Conservation (phyloP, 2,329 filamentous ascomycete genomes). For the Rhynchosporium secalis region DNA sequence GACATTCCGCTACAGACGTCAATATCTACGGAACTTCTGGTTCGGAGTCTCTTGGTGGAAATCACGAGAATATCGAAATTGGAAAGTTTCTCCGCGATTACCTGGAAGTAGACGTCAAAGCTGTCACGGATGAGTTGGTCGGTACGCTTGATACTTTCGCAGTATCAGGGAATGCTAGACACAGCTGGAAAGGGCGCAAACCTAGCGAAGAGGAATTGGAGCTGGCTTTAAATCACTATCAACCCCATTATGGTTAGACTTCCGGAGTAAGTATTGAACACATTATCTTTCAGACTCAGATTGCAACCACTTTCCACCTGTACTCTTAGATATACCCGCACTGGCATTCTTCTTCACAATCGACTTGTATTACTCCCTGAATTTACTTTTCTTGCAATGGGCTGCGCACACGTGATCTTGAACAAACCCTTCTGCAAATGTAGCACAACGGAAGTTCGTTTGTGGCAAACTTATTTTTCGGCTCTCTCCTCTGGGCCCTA, state of each 20-base stretch:
- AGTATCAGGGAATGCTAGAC: constrained; percentile 11
- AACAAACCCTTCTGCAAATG: constrained; percentile 1
- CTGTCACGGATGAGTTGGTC: constrained; percentile 71
- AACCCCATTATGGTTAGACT: constrained; percentile 3
- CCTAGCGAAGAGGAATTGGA: constrained; percentile 32
- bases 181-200: constrained; percentile 32
- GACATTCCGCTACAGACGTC: constrained; percentile 90
- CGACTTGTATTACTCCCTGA: not conserved
- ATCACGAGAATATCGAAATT: constrained; percentile 93
- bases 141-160: constrained; percentile 29
- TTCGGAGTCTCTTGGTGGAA: constrained; percentile 68
- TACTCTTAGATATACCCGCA: constrained; percentile 7
- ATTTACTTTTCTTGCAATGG: not conserved
- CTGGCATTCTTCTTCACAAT: not conserved
- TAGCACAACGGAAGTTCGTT: constrained; percentile 13
- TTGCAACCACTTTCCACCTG: not conserved
- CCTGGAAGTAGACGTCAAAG: constrained; percentile 74
- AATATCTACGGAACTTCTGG: constrained; percentile 88
- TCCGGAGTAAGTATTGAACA: not conserved
- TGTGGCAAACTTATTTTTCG: constrained; percentile 3
- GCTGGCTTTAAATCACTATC: constrained; percentile 18
- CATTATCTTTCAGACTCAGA: not conserved
- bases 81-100: constrained; percentile 80
- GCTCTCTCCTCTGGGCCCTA: not conserved
- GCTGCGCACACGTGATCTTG: not conserved